Evolutionary conservation across 495 filamentous ascomycete genomes (phyloP).

Genomic region (Clavariopsis aquatica): DNA sequence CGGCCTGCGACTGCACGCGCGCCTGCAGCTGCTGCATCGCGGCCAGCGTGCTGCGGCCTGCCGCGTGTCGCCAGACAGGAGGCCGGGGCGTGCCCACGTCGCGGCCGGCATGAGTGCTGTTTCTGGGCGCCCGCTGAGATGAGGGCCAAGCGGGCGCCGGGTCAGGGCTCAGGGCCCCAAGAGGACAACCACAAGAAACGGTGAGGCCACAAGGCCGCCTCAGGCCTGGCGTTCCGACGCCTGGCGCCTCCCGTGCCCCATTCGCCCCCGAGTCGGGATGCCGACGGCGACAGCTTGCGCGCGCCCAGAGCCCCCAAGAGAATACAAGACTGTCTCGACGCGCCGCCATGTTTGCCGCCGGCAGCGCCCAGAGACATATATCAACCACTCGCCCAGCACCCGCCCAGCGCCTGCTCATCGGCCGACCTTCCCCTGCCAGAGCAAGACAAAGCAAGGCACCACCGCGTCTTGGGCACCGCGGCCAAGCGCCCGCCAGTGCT

Average conservation of each 20-base stretch:
- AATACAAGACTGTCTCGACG: neutral
- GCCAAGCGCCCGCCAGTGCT: constrained; percentile 5
- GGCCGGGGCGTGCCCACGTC: neutral
- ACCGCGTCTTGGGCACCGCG: neutral
- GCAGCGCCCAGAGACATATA: constrained; percentile 12
- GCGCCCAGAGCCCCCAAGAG: neutral
- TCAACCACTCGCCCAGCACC: neutral
- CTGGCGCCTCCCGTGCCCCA: too few relatives aligned
- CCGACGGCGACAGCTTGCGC: neutral
- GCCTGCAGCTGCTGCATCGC: neutral
- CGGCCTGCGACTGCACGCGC: neutral
- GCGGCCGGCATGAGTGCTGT: neutral
- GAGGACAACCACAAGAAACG: too few relatives aligned
- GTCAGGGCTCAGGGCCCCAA: constrained; percentile 1
- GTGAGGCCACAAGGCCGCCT: neutral
- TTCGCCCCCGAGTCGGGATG: neutral
- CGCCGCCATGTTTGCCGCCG: constrained; percentile 3
- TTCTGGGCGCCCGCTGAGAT: constrained; percentile 9
- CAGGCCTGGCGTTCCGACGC: too few relatives aligned
- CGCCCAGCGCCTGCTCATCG: constrained; percentile 1
- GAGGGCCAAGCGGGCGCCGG: constrained; percentile 14
- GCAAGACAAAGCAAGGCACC: neutral
- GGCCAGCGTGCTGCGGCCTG: constrained; percentile 3
- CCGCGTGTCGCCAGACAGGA: constrained; percentile 2
- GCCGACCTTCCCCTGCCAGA: neutral